Evolutionary conservation across 139 green algal species (phyloP), one percentile per base, ranked within the genome.

Genomic region (Chara braunii): DNA sequence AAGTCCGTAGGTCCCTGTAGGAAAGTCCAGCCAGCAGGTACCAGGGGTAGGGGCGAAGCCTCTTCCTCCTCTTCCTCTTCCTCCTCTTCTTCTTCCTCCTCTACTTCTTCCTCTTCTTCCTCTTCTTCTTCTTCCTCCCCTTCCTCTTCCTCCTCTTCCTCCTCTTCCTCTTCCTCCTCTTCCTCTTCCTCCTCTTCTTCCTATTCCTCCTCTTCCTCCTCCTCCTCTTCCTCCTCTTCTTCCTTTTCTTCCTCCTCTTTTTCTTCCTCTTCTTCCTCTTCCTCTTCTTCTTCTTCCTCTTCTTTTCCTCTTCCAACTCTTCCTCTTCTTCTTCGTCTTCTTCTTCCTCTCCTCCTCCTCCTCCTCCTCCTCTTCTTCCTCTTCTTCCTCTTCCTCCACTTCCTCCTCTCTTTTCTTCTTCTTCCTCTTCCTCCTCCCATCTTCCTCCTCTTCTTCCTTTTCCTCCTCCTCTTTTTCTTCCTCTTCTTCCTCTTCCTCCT

Each of bases 111-210:
- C 18, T 18, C 40, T 48, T 48, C 40, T 48, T 48, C 40, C 18
- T 48, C 40, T 48, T 48, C 40, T 48, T 48, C 40, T 48, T 48
- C 40, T 48, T 48, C 40, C 18, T 48, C 40, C 18, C 18, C 40
- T 48, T 48, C 40, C 18, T 48, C 40, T 48, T 48, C 40, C 18
- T 48, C 40, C 18, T 48, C 40, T 48, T 48, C 40, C 18, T 48
- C 40, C 18, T 48, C 40, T 48, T 48, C 40, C 18, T 48, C 40
- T 48, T 48, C 18, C 18, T 48, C 40, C 18, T 48, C 40, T 48
- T 48, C 40, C 18, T 48, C 40, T 48, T 48, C 40, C 18, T 48
- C 40, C 40, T 48, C 40, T 48, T 48, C 40, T 48, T 48, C 40
- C 18, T 48, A 18, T 48, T 48, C 40, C 18, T 48, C 40, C 18